A percentile compares a stretch with the other conserved stretches of the same genome.
Evolutionary conservation across 1,284 basidiomycete species (phyloP).

Genomic region (Moniliella sp.): DNA sequence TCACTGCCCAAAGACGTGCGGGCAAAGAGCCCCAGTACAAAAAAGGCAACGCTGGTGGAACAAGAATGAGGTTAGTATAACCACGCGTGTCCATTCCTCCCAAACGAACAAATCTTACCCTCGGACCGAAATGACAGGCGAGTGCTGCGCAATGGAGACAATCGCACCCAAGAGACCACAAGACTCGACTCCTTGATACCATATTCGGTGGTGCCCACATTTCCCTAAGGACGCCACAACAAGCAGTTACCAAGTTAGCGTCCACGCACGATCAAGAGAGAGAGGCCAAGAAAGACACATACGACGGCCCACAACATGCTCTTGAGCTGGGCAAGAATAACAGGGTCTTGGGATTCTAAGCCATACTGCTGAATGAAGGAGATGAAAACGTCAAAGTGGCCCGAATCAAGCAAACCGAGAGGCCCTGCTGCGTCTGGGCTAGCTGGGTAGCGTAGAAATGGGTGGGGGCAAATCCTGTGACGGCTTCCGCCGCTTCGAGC

Average conservation of each 20-base stretch:
- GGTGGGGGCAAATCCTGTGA: constrained; percentile 62
- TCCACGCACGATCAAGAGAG: too few relatives aligned
- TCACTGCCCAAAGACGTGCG: constrained; percentile 53
- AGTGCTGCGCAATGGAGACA: constrained; percentile 70
- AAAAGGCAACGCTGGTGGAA: constrained; percentile 89
- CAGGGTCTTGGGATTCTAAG: constrained; percentile 57
- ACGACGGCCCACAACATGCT: constrained; percentile 91
- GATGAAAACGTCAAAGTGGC: constrained; percentile 73
- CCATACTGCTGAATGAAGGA: constrained; percentile 72
- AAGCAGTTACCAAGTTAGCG: too few relatives aligned
- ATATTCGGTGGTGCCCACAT: constrained; percentile 68
- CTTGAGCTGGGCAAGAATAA: constrained; percentile 68
- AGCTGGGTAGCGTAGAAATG: constrained; percentile 95
- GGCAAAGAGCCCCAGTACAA: constrained; percentile 64
- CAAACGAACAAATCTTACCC: constrained; percentile 35
- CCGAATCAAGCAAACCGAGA: constrained; percentile 64
- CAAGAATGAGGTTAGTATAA: too few relatives aligned
- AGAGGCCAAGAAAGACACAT: constrained; percentile 30
- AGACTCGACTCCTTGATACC: constrained; percentile 81
- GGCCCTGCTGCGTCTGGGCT: constrained; percentile 82
- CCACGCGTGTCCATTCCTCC: too few relatives aligned
- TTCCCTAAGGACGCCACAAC: constrained; percentile 42
- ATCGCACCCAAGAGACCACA: constrained; percentile 76
- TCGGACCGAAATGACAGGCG: constrained; percentile 67
- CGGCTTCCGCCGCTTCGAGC: neutral